phyloP scores from a whole-genome alignment of 345 rosid species.

The Bruguiera sexangula region DNA sequence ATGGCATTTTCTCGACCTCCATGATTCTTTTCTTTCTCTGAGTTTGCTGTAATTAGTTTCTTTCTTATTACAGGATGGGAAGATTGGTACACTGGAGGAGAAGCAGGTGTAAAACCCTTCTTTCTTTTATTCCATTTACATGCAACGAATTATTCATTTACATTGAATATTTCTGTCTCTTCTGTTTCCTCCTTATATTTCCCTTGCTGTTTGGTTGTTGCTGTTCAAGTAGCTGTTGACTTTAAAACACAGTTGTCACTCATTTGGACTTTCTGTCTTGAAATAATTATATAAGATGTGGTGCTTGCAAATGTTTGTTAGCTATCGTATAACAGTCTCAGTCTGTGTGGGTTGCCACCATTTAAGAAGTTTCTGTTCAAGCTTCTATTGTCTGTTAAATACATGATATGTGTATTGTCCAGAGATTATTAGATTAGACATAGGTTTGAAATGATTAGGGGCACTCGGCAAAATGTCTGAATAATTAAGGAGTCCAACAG shows the following conservation, averaged over 20 bases:
- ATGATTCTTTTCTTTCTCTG: neutral
- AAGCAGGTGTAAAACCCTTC: slow-evolving; percentile 59
- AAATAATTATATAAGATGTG: neutral
- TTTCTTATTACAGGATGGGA: slow-evolving; percentile 64
- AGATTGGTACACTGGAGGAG: slow-evolving; percentile 62
- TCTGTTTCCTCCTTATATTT: neutral
- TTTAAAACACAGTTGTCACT: neutral
- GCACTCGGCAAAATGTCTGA: no score
- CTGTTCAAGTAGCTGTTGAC: neutral
- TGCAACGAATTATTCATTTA: neutral
- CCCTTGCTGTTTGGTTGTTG: neutral
- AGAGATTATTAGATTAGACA: no score
- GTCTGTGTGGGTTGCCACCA: no score
- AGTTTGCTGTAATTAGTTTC: neutral
- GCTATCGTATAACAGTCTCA: no score
- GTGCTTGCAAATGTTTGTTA: no score
- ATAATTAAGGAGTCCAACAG: no score
- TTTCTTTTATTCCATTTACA: neutral
- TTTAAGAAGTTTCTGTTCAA: no score
- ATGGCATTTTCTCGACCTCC: neutral
- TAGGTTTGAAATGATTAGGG: no score
- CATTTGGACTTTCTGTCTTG: neutral
- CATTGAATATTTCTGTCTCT: no score
- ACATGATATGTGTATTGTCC: no score
- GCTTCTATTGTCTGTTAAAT: no score